phyloP scores from a whole-genome alignment of 441 rosid species.

The Manihot esculenta region DNA sequence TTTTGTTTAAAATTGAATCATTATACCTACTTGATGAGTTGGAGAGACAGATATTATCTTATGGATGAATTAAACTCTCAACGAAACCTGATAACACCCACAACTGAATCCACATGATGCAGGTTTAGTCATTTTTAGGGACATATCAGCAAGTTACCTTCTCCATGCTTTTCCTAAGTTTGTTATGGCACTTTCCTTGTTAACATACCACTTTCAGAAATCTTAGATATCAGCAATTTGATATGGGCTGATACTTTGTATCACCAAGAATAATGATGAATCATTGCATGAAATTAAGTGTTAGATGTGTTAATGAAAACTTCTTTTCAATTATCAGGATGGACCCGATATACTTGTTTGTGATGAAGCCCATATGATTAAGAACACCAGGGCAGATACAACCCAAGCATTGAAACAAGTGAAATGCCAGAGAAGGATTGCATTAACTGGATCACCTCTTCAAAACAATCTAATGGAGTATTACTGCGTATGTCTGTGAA shows the following conservation, averaged over 20 bases:
- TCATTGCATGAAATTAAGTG: neutral
- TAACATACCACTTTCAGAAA: neutral
- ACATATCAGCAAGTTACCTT: neutral
- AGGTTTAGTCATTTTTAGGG: neutral
- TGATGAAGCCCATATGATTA: slow-evolving; percentile 98
- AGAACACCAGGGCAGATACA: slow-evolving; percentile 97
- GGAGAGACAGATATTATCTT: neutral
- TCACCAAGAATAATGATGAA: slow-evolving; percentile 2
- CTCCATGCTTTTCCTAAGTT: neutral
- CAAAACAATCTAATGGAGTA: slow-evolving; percentile 99
- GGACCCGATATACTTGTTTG: slow-evolving; percentile 99
- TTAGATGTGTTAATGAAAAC: slow-evolving; percentile 5
- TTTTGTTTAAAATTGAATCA: neutral
- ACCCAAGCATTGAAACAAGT: slow-evolving; percentile 97
- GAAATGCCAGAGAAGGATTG: slow-evolving; percentile 98
- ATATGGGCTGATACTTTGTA: slow-evolving; percentile 12
- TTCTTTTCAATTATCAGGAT: slow-evolving; percentile 55
- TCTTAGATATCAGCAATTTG: neutral
- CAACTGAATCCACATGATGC: neutral
- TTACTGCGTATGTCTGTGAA: slow-evolving; percentile 76
- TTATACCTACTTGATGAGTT: neutral
- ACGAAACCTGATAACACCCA: neutral
- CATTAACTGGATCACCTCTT: slow-evolving; percentile 99
- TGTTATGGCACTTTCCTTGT: neutral
- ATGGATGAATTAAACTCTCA: neutral